phyloP scores from a whole-genome alignment of 208 protist species.

The Trypanosoma lewisi region DNA sequence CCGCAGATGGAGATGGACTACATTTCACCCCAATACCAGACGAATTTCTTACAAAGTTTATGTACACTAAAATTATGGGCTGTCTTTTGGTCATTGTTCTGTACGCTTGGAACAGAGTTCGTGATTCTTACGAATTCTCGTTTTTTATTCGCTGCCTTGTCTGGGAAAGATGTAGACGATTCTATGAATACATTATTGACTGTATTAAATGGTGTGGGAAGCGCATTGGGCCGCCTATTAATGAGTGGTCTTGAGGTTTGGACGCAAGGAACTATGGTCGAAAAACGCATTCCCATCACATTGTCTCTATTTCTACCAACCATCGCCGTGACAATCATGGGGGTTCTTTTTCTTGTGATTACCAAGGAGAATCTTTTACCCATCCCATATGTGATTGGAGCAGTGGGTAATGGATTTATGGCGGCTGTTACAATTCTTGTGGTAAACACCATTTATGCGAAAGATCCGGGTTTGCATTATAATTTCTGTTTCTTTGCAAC shows the following conservation, averaged over 20 bases:
- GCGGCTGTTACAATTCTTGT: conserved; percentile 26
- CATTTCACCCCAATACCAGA: conserved; percentile 23
- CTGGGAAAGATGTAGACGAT: conserved; percentile 19
- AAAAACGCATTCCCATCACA: conserved; percentile 32
- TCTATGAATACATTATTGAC: conserved; percentile 20
- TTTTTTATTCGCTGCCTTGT: conserved; percentile 17
- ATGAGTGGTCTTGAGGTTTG: conserved; percentile 25
- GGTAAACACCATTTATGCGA: conserved; percentile 28
- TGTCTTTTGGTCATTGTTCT: conserved; percentile 25
- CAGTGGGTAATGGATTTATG: conserved; percentile 26
- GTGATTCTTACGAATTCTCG: conserved; percentile 20
- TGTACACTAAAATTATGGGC: conserved; percentile 22
- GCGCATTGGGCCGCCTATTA: conserved; percentile 18
- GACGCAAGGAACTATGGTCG: conserved; percentile 11
- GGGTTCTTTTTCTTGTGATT: conserved; percentile 36
- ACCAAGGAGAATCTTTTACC: conserved; percentile 37
- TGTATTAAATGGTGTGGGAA: conserved; percentile 25
- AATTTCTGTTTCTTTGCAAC: conserved; percentile 36
- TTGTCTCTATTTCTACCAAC: conserved; percentile 24
- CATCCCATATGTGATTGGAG: conserved; percentile 26
- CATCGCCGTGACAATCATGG: conserved; percentile 7
- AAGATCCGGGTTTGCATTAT: conserved; percentile 32
- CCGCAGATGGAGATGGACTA: conserved; percentile 14
- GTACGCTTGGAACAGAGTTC: conserved; percentile 25
- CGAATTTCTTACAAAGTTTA: conserved; percentile 20